Percentiles rank a stretch among this genome's conserved stretches.
These are phyloP conservation scores for Rachicladosporium sp. DNA, from an alignment of 2,329 filamentous ascomycete genomes.

Conservation along the genomic window DNA sequence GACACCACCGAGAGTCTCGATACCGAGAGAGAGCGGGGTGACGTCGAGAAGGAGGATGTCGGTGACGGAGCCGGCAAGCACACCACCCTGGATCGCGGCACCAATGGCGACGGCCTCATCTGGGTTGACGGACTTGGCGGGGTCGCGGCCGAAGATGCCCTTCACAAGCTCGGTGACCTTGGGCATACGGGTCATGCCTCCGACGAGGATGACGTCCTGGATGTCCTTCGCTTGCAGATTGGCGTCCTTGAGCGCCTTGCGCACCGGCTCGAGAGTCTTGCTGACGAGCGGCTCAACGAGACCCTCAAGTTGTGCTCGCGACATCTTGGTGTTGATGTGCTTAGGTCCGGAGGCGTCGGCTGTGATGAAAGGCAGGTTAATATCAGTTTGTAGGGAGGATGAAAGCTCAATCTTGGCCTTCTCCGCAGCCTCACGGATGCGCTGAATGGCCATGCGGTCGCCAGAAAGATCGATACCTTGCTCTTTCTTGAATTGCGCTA, in stretches of 20 bases:
- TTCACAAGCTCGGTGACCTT: constrained; percentile 95
- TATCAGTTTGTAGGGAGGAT: constrained; percentile 87
- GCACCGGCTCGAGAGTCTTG: constrained; percentile 80
- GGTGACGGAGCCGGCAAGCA: constrained; percentile 92
- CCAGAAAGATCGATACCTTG: constrained; percentile 77
- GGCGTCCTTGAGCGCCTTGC: constrained; percentile 95
- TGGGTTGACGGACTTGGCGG: constrained; percentile 96
- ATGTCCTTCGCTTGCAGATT: constrained; percentile 84
- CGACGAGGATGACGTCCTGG: constrained; percentile 93
- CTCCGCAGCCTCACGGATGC: constrained; percentile 96
- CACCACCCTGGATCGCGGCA: constrained; percentile 93
- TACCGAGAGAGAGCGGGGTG: constrained; percentile 90
- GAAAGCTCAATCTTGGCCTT: constrained; percentile 99
- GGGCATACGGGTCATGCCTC: constrained; percentile 99
- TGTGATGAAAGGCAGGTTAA: constrained; percentile 98
- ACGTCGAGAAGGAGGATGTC: constrained; percentile 92
- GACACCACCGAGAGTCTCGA: constrained; percentile 94
- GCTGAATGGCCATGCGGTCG: constrained; percentile 97
- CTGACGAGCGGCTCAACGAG: constrained; percentile 82
- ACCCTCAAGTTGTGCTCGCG: constrained; percentile 80
- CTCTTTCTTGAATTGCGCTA: constrained; percentile 93
- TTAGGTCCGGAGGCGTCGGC: constrained; percentile 90
- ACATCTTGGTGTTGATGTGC: constrained; percentile 96
- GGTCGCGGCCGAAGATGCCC: constrained; percentile 90
- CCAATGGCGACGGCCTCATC: constrained; percentile 97